phyloP scores from a whole-genome alignment of 495 filamentous ascomycete species.

The Penicillium diatomitis region DNA sequence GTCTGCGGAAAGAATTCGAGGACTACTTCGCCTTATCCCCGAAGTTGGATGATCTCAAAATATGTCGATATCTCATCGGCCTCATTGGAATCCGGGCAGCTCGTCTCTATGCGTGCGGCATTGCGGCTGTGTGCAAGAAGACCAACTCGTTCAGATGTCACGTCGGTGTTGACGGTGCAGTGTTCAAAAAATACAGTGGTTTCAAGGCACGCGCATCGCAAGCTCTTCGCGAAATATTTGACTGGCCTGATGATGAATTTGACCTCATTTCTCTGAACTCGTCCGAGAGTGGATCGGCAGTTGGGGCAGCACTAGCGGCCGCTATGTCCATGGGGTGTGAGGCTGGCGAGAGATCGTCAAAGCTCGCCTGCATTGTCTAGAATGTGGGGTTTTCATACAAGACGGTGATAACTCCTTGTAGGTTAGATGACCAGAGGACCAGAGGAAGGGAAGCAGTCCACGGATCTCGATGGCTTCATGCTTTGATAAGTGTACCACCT shows the following conservation, averaged over 20 bases:
- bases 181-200: constrained; percentile 90
- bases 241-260: constrained; percentile 14
- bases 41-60: constrained; percentile 62
- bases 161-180: constrained; percentile 86
- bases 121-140: constrained; percentile 86
- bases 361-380: background rate
- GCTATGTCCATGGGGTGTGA: constrained; percentile 10
- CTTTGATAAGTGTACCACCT: no score
- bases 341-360: background rate
- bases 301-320: constrained; percentile 25
- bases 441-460: no score
- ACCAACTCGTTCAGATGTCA: constrained; percentile 68
- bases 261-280: constrained; percentile 19
- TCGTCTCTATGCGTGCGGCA: constrained; percentile 80
- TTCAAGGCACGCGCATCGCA: constrained; percentile 75
- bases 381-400: background rate
- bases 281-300: constrained; percentile 23
- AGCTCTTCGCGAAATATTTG: constrained; percentile 51
- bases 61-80: constrained; percentile 71
- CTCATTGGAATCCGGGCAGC: constrained; percentile 83
- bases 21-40: constrained; percentile 55
- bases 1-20: constrained; percentile 64
- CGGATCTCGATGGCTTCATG: no score
- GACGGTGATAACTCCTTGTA: no score
- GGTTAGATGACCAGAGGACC: no score